phyloP scores from a whole-genome alignment of 495 filamentous ascomycete genomes.

The Lepidopterella palustris region DNA sequence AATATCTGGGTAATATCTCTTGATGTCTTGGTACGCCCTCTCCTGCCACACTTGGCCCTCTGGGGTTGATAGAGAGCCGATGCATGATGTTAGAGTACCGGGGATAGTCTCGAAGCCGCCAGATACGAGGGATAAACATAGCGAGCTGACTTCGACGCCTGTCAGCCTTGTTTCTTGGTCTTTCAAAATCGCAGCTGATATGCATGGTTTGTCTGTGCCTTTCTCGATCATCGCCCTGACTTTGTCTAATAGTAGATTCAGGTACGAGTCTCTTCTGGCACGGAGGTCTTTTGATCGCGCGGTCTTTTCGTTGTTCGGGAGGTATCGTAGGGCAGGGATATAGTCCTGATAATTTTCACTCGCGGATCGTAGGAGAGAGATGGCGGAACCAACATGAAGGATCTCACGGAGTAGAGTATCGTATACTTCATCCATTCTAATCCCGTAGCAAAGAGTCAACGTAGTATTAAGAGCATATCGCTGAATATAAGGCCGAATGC shows the following conservation, averaged over 20 bases:
- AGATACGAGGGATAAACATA: slow-evolving; percentile 47
- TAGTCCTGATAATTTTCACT: slow-evolving; percentile 50
- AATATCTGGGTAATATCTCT: slow-evolving; percentile 42
- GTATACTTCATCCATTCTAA: slow-evolving; percentile 48
- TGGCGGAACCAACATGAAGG: slow-evolving; percentile 45
- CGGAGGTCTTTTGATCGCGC: slow-evolving; percentile 42
- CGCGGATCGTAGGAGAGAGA: slow-evolving; percentile 44
- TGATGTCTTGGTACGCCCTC: slow-evolving; percentile 50
- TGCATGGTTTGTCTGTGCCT: slow-evolving; percentile 49
- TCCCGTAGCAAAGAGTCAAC: slow-evolving; percentile 49
- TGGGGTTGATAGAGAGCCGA: slow-evolving; percentile 44
- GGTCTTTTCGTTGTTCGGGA: slow-evolving; percentile 47
- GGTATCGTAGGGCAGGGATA: slow-evolving; percentile 42
- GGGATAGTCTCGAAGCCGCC: slow-evolving; percentile 50
- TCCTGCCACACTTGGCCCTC: slow-evolving; percentile 48
- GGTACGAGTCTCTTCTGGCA: slow-evolving; percentile 42
- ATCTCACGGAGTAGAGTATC: slow-evolving; percentile 47
- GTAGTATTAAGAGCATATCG: slow-evolving; percentile 48
- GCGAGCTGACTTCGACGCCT: slow-evolving; percentile 45
- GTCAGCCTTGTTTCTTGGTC: slow-evolving; percentile 46
- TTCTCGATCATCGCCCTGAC: slow-evolving; percentile 45
- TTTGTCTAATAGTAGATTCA: slow-evolving; percentile 44
- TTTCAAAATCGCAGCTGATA: slow-evolving; percentile 46
- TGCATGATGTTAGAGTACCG: slow-evolving; percentile 43
- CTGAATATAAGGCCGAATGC: slow-evolving; percentile 43